Evolutionary conservation across 352 stramenopile genomes (phyloP), one percentile per base, ranked within the genome.

Genomic region (Thalassiosira mediterranea): DNA sequence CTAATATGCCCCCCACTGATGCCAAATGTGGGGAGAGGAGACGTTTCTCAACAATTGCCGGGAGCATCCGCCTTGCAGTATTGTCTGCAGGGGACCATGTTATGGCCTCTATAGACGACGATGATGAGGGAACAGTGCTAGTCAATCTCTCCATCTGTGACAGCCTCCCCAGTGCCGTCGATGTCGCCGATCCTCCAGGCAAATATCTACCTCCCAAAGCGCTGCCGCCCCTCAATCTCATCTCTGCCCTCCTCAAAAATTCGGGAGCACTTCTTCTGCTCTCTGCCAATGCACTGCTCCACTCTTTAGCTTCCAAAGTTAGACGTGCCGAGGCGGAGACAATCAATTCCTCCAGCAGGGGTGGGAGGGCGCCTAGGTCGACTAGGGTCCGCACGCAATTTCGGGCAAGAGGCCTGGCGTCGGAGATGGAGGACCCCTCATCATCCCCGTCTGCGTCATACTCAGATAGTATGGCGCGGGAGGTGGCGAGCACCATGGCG

Each of bases 31-130:
- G 79, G 19, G 58, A 49, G 8, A 90, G 74, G 3, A 92, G 60
- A 38, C 79, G 46, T 28, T 75, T 75, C 70, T 92, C 87, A 37
- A 92, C 65, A 8, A 92, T 65, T 15, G 73, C 23, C 57, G 70
- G 44, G 21, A 77, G 56, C 81, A 90, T 59, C 34, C 64, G 49
- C 17, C 48, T 38, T 21, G 47, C 70, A 19, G 17, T 48, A 19
- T 72, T 73, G 38, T 68, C 49, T 10, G 37, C 34, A 19, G 32
- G 31, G 2, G 29, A 62, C 66, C 68, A 78, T 21, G 51, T 51
- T n/a, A 78, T 51, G 7, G 31, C 48, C 4, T 19, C 28, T 13
- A 7, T 47, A 8, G 66, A 56, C 21, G 26, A 48, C 34, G 48
- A 59, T 29, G 7, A 53, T 46, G 58, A 51, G 8, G 49, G 21